Percentiles rank a stretch among this genome's conserved stretches.
Conservation (phyloP, 2,329 filamentous ascomycete genomes). For the Monilinia laxa region DNA sequence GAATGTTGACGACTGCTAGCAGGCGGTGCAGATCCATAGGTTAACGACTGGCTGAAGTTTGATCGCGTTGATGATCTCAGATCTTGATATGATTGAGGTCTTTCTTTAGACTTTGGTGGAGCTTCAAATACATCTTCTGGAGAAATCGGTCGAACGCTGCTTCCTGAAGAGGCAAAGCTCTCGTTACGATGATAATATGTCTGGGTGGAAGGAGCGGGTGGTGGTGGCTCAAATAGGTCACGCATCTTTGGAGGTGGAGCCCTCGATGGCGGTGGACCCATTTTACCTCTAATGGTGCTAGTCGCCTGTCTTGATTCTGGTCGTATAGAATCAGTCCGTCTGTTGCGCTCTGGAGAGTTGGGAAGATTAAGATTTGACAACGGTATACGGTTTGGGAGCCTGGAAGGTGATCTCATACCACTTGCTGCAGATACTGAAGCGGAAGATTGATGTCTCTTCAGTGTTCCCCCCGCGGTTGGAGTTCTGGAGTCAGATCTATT, state of each 20-base stretch:
- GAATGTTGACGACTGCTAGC: constrained; percentile 63
- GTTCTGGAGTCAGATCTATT: constrained; percentile 49
- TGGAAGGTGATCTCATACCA: constrained; percentile 57
- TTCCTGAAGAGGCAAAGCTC: constrained; percentile 48
- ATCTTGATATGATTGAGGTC: constrained; percentile 44
- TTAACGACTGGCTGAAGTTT: constrained; percentile 37
- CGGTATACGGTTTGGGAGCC: constrained; percentile 68
- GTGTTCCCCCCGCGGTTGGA: constrained; percentile 47
- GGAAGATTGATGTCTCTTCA: constrained; percentile 37
- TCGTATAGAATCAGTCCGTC: constrained; percentile 31
- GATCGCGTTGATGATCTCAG: constrained; percentile 46
- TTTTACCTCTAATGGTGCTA: constrained; percentile 43
- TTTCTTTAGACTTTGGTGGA: constrained; percentile 43
- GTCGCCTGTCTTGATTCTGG: constrained; percentile 37
- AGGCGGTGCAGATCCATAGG: constrained; percentile 34
- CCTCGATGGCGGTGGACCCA: constrained; percentile 56
- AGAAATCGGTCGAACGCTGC: constrained; percentile 59
- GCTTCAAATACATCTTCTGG: constrained; percentile 90
- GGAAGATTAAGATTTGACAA: constrained; percentile 67
- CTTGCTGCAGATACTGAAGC: constrained; percentile 20
- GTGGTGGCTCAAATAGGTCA: constrained; percentile 64
- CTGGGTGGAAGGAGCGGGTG: constrained; percentile 50
- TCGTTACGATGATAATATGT: constrained; percentile 52
- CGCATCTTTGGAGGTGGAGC: constrained; percentile 91
- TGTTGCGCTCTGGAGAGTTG: constrained; percentile 75